phyloP scores from a whole-genome alignment of 176 grass and related monocot species.

The Olyra latifolia region DNA sequence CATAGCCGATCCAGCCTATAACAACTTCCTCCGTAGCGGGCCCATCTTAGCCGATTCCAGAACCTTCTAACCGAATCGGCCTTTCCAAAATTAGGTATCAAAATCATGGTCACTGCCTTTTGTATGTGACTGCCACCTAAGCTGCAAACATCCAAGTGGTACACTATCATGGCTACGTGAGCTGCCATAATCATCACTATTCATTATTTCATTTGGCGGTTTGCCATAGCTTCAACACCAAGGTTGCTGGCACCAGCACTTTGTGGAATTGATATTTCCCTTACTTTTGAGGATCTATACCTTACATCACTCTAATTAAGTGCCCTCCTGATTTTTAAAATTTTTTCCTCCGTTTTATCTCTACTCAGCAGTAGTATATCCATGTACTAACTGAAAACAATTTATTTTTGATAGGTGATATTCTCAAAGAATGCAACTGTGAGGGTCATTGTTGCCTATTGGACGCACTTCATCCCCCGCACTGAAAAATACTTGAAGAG shows the following conservation, averaged over 20 bases:
- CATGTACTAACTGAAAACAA: not conserved
- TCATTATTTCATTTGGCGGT: not conserved
- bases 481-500: conserved; percentile 75
- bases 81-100: no score
- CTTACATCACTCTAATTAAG: not conserved
- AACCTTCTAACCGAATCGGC: no score
- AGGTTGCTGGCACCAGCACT: not conserved
- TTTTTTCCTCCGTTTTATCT: not conserved
- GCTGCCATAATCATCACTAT: not conserved
- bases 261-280: not conserved
- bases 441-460: conserved; percentile 70
- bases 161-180: not conserved
- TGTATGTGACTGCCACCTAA: not conserved
- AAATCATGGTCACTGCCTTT: not conserved
- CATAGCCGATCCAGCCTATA: no score
- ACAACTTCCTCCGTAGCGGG: no score
- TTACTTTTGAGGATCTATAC: not conserved
- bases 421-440: conserved; percentile 79
- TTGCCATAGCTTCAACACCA: not conserved
- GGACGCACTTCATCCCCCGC: conserved; percentile 71
- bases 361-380: not conserved
- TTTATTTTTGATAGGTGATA: conserved; percentile 56
- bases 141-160: not conserved
- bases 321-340: not conserved
- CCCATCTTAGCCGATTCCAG: no score